These are phyloP conservation scores for Leccinum uliginosum DNA, from an alignment of 768 basidiomycete species.

Conservation along the genomic window DNA sequence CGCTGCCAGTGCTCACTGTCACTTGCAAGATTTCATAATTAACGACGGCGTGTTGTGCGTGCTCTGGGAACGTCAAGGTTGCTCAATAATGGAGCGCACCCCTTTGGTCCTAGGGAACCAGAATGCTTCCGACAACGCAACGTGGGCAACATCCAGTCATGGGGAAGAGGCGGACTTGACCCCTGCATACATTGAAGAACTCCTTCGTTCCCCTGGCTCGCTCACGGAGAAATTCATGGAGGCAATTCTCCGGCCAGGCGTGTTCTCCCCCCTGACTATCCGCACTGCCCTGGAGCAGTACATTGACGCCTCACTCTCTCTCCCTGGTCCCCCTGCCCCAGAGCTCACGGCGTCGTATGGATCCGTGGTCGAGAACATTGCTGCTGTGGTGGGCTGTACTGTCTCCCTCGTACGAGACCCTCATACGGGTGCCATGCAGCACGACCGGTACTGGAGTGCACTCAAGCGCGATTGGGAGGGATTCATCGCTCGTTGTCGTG, in stretches of 20 bases:
- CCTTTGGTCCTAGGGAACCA: slow-evolving; percentile 39
- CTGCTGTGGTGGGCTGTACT: slow-evolving; percentile 81
- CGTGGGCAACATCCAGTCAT: slow-evolving; percentile 57
- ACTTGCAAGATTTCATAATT: slow-evolving; percentile 77
- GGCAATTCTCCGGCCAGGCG: slow-evolving; percentile 80
- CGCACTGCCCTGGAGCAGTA: slow-evolving; percentile 82
- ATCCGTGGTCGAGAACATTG: slow-evolving; percentile 70
- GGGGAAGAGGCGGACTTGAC: slow-evolving; percentile 74
- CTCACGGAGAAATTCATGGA: slow-evolving; percentile 76
- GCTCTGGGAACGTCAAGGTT: slow-evolving; percentile 80
- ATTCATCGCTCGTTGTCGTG: slow-evolving; percentile 85
- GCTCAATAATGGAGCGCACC: slow-evolving; percentile 61
- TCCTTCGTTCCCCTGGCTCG: slow-evolving; percentile 65
- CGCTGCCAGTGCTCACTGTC: slow-evolving; percentile 55
- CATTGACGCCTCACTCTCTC: slow-evolving; percentile 62
- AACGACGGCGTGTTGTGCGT: slow-evolving; percentile 51
- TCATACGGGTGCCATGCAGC: slow-evolving; percentile 73
- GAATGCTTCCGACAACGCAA: slow-evolving; percentile 25
- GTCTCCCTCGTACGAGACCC: slow-evolving; percentile 69
- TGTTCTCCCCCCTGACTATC: slow-evolving; percentile 82
- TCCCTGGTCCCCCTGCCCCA: slow-evolving; percentile 52
- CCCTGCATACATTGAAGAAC: slow-evolving; percentile 84
- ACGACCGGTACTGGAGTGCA: slow-evolving; percentile 78
- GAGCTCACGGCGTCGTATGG: slow-evolving; percentile 61
- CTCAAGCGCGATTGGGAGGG: slow-evolving; percentile 95